phyloP scores from a whole-genome alignment of 345 rosid genomes.

The Zanthoxylum bungeanum region DNA sequence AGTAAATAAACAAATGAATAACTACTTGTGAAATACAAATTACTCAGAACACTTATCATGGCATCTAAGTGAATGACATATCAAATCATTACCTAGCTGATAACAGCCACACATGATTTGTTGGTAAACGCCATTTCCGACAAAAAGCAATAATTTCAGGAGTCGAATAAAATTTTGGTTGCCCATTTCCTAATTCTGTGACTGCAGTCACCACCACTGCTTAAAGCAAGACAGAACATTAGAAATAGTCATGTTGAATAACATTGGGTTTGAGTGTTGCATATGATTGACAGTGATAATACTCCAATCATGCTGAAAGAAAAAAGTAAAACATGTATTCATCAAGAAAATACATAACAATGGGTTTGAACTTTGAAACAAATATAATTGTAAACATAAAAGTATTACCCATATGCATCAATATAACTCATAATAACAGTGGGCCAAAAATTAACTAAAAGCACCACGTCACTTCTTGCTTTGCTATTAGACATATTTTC shows the following conservation, averaged over 20 bases:
- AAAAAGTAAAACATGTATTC: neutral
- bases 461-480: neutral
- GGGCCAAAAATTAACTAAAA: neutral
- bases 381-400: too few species aligned
- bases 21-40: neutral
- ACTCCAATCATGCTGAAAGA: neutral
- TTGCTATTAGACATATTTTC: too few species aligned
- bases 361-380: too few species aligned
- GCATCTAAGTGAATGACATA: slow-evolving; percentile 3
- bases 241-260: slow-evolving; percentile 5
- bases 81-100: slow-evolving; percentile 70
- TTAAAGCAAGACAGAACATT: slow-evolving; percentile 23
- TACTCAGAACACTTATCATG: neutral
- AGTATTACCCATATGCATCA: too few species aligned
- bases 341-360: neutral
- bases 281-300: neutral
- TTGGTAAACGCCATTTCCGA: slow-evolving; percentile 86
- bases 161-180: slow-evolving; percentile 93
- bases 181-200: slow-evolving; percentile 83
- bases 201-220: slow-evolving; percentile 96
- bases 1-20: neutral
- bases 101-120: slow-evolving; percentile 90
- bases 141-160: slow-evolving; percentile 86
- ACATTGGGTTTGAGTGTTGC: neutral
- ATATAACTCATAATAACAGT: neutral